Evolutionary conservation across 2,329 filamentous ascomycete genomes (phyloP), one percentile per base, ranked within the genome.

Genomic region (Hymenoscyphus infarciens): DNA sequence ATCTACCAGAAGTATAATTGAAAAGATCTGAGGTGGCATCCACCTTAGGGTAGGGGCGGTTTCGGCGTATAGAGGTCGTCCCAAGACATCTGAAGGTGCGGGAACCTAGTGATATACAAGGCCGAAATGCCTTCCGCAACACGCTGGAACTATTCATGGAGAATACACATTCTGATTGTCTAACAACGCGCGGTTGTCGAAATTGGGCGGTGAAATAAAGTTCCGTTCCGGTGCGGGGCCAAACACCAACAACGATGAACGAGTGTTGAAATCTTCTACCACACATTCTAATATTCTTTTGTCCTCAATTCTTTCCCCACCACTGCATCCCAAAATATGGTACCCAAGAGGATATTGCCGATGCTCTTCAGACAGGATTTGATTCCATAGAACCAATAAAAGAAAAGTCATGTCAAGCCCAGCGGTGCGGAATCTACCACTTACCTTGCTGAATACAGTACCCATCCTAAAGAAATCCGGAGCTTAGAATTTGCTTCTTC

Each of bases 21-120:
- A 60, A 60, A 31, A 55, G 49, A 54, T 60, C 49, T 54, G 58
- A 55, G 29, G 49, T 38, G 49, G 31, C 45, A 39, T 60, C 19
- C 25, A 38, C 42, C 11, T 22, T 10, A 25, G 45, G 45, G 45
- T 55, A 55, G 29, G n/a, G 58, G 29, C 19, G 33, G 2, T 55
- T 53, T 38, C 15, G 19, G 16, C n/a, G 45, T 38, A 53, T 8
- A 38, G n/a, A 6, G n/a, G 31, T n/a, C 19, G 31, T 54, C 45
- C 25, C 13, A 54, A 60, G 49, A 54, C 31, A 2, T 39, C 58
- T 35, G 35, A 60, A n/a, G 49, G 45, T 38, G 27, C 29, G 49
- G 25, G 11, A 55, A 42, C 10, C 19, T 5, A 31, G 58, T 27
- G 31, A 60, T 60, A 55, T 11, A 42, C 45, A 60, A 55, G 19